phyloP scores from a whole-genome alignment of 495 filamentous ascomycete species.

The Penicillium crystallinum region DNA sequence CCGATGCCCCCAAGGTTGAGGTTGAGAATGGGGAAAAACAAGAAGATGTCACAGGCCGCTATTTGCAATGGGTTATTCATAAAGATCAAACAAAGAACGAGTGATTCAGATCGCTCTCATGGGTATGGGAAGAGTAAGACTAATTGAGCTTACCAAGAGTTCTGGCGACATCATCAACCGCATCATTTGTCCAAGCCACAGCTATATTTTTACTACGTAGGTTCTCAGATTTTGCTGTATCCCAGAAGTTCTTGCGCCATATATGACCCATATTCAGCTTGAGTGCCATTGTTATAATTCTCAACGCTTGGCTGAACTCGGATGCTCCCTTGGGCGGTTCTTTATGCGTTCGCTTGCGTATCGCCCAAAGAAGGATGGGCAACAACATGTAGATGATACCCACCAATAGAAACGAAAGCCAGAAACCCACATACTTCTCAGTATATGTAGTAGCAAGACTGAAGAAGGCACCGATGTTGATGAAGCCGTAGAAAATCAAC shows the following conservation, averaged over 20 bases:
- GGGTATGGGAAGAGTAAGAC: neutral
- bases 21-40: conserved; percentile 49
- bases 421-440: conserved; percentile 38
- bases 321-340: conserved; percentile 45
- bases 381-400: conserved; percentile 51
- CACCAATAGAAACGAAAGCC: conserved; percentile 30
- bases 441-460: conserved; percentile 35
- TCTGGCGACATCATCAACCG: conserved; percentile 44
- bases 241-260: conserved; percentile 56
- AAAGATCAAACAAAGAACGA: neutral
- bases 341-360: conserved; percentile 45
- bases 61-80: neutral
- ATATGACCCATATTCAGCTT: conserved; percentile 52
- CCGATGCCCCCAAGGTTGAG: conserved; percentile 49
- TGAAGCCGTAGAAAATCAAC: conserved; percentile 35
- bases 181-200: conserved; percentile 43
- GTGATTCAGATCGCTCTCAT: neutral
- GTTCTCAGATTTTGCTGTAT: conserved; percentile 58
- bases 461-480: conserved; percentile 38
- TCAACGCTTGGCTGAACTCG: conserved; percentile 52
- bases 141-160: conserved; percentile 24
- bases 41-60: conserved; percentile 50
- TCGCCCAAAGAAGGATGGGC: conserved; percentile 43
- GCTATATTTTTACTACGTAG: conserved; percentile 45
- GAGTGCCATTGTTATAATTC: conserved; percentile 48